Base-by-base conservation (phyloP, 2,329 filamentous ascomycete genomes). In the Aspergillus brunneoviolaceus region DNA sequence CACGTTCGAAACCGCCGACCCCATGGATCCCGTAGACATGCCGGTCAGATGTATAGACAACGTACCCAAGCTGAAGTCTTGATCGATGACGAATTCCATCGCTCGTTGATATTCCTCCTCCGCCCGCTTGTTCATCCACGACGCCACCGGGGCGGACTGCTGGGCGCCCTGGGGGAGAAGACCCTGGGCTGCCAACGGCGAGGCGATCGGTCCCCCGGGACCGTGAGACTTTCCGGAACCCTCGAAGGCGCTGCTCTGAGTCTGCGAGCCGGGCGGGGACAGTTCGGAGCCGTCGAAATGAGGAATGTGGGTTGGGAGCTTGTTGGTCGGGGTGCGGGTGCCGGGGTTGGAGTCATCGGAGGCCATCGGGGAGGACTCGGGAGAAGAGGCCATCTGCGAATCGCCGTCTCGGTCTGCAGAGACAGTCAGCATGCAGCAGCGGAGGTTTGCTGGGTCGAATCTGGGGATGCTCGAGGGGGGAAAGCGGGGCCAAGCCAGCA, bases 111-210 rank as follows among this genome's bases (percentile, higher is more conserved):
- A 82, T 57, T 87, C 85, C 60, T 87, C 85, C 62, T 80, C 71
- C 5, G 83, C 81, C 67, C 85, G 85, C 71, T 82, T 84, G 62
- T 79, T 84, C 65, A 78, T 79, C 83, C 84, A 87, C 9, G 75
- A 74, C 50, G 79, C 80, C 2, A 83, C 81, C 7, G 82, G 82
- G 61, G 76, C 73, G 42, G 49, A 48, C 25, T 65, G 64, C 48
- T 60, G 51, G 27, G 59, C 51, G n/a, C 9, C 59, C 59, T 49
- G 59, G 19, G 47, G 9, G 4, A 33, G 42, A 33, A 57, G 50
- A 23, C n/a, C 19, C 53, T 55, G 53, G 11, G 42, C 31, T 21
- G 42, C 53, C n/a, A 55, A 31, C 16, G 53, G 53, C 7, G 53
- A 55, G 29, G 31, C 53, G 3, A 49, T 39, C 11, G 33, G 23